A percentile compares a stretch with the other conserved stretches of the same genome.
Evolutionary conservation across 257 asterid genomes (phyloP).

Genomic region (Echium plantagineum): DNA sequence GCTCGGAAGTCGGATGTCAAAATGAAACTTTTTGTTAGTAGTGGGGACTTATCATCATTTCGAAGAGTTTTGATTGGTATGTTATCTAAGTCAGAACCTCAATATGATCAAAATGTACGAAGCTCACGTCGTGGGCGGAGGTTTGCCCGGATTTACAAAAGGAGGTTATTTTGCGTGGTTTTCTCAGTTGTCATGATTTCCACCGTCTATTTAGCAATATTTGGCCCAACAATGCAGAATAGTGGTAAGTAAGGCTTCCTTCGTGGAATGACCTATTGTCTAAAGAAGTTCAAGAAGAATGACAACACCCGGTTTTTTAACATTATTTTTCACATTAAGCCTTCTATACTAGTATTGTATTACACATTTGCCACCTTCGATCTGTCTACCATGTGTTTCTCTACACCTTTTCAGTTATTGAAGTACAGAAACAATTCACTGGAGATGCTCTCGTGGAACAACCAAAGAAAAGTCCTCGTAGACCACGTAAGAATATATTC

Average conservation of each 20-base stretch:
- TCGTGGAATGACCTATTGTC: not conserved
- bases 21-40: not conserved
- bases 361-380: not conserved
- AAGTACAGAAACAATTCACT: slow-evolving; percentile 15
- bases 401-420: slow-evolving; percentile 19
- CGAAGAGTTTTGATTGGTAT: slow-evolving; percentile 7
- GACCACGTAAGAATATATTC: slow-evolving; percentile 43
- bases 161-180: slow-evolving; percentile 40
- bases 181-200: slow-evolving; percentile 43
- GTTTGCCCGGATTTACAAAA: slow-evolving; percentile 37
- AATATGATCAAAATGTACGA: slow-evolving; percentile 25
- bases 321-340: not conserved
- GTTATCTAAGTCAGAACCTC: slow-evolving; percentile 24
- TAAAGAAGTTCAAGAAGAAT: not conserved
- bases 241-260: slow-evolving; percentile 38
- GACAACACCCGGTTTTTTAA: not conserved
- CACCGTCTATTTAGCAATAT: slow-evolving; percentile 40
- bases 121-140: slow-evolving; percentile 43
- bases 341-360: no score
- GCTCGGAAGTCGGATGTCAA: not conserved
- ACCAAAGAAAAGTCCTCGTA: slow-evolving; percentile 37
- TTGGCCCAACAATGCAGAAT: slow-evolving; percentile 54
- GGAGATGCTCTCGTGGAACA: slow-evolving; percentile 19
- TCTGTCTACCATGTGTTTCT: not conserved
- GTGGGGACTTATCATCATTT: not conserved